phyloP scores from a whole-genome alignment of 305 asterid species.

The Fraxinus greggii region DNA sequence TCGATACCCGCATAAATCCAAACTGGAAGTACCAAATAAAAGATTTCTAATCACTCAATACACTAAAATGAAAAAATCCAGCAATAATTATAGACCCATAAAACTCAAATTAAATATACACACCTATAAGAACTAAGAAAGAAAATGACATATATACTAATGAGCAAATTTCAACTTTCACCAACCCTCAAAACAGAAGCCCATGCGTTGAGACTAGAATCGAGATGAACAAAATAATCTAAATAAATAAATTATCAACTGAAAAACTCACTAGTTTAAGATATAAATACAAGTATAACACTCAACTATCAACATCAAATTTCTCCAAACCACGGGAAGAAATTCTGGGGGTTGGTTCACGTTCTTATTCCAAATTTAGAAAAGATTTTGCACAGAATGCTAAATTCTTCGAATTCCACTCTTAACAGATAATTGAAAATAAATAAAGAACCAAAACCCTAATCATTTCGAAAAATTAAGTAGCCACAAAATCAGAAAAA shows the following conservation, averaged over 20 bases:
- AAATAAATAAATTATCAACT: not conserved
- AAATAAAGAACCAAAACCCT: not conserved
- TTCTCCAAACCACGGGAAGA: not conserved
- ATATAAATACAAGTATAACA: not conserved
- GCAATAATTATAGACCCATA: not conserved
- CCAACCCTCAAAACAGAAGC: not conserved
- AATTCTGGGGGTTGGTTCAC: not conserved
- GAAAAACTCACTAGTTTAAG: not conserved
- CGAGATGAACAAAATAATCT: constrained; percentile 5
- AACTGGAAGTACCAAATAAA: not conserved
- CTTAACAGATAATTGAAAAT: not conserved
- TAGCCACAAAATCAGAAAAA: constrained; percentile 13
- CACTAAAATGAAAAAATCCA: not conserved
- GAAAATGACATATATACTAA: not conserved
- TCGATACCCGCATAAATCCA: not conserved
- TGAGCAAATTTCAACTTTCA: not conserved
- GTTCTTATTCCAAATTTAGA: not conserved
- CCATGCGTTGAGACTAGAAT: not conserved
- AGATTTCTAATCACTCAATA: constrained; percentile 3
- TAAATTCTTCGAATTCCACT: constrained; percentile 13
- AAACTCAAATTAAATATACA: constrained; percentile 1
- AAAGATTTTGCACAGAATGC: not conserved
- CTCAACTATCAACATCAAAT: constrained; percentile 19
- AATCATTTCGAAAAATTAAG: constrained; percentile 13
- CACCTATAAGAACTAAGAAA: not conserved